Percentiles rank a stretch among this genome's conserved stretches.
Evolutionary conservation across 129 eudicot genomes (phyloP).

Genomic region (Solidago caesia): DNA sequence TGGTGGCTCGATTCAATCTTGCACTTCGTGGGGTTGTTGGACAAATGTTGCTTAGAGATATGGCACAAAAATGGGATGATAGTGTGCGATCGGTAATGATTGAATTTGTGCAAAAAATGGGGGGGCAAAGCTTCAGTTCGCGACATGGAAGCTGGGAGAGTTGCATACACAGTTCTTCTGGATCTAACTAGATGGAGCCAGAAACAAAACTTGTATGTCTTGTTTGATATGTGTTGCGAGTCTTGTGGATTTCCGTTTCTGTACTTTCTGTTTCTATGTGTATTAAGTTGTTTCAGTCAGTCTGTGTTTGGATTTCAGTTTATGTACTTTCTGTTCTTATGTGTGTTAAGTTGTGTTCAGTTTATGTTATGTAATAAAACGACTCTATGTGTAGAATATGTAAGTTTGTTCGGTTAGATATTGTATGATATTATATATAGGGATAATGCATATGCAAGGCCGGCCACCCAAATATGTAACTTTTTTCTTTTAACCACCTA

Average conservation of each 20-base stretch:
- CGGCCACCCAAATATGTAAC: too few species aligned
- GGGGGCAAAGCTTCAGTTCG: constrained; percentile 22
- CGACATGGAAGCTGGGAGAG: constrained; percentile 18
- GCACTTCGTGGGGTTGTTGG: constrained; percentile 1
- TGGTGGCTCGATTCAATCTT: constrained; percentile 21
- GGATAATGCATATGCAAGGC: too few species aligned
- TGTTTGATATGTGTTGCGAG: constrained; percentile 3
- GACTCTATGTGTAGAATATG: too few species aligned
- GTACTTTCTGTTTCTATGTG: neutral
- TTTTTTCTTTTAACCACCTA: too few species aligned
- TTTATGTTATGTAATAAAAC: neutral
- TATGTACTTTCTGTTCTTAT: neutral
- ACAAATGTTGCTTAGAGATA: constrained; percentile 21
- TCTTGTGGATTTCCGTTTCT: constrained; percentile 8
- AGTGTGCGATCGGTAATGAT: constrained; percentile 23
- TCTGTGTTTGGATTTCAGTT: neutral
- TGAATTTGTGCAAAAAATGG: constrained; percentile 21
- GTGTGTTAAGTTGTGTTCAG: neutral
- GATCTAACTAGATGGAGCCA: neutral
- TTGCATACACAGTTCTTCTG: constrained; percentile 14
- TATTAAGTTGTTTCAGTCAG: neutral
- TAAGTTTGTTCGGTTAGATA: too few species aligned
- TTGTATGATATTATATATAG: too few species aligned
- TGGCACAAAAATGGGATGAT: constrained; percentile 40
- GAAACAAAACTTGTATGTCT: neutral